Percentiles rank a stretch among this genome's conserved stretches.
These are phyloP conservation scores for Trichoderma asperellum DNA, from an alignment of 2,329 filamentous ascomycete species.

Conservation along the genomic window DNA sequence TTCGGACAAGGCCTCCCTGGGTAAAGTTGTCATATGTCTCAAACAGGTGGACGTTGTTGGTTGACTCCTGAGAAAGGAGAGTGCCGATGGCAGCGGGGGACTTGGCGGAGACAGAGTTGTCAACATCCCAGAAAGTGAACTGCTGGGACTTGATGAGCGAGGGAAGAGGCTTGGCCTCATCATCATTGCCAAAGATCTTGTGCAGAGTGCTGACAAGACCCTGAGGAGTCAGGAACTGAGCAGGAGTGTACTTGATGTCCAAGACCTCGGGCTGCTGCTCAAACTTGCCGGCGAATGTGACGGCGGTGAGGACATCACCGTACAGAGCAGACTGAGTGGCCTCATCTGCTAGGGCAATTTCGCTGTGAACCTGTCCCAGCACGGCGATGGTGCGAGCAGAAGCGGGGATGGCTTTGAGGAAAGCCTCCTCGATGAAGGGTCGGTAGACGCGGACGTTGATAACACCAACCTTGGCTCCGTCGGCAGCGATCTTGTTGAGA, in stretches of 20 bases:
- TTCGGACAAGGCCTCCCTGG: slow-evolving; percentile 78
- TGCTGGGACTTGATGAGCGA: slow-evolving; percentile 68
- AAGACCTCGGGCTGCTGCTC: slow-evolving; percentile 65
- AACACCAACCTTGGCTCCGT: slow-evolving; percentile 79
- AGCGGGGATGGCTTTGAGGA: slow-evolving; percentile 78
- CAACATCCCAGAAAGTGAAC: slow-evolving; percentile 92
- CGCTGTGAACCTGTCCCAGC: slow-evolving; percentile 82
- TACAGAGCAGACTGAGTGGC: slow-evolving; percentile 84
- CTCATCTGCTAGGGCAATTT: slow-evolving; percentile 72
- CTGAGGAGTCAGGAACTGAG: slow-evolving; percentile 59
- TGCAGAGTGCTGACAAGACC: slow-evolving; percentile 56
- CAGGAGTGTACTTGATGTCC: slow-evolving; percentile 88
- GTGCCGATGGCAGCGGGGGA: slow-evolving; percentile 65
- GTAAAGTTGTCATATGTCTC: slow-evolving; percentile 67
- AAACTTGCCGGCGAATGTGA: slow-evolving; percentile 76
- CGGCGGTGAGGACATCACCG: slow-evolving; percentile 84
- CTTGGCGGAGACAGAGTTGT: slow-evolving; percentile 68
- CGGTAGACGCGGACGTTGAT: slow-evolving; percentile 93
- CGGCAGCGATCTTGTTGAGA: slow-evolving; percentile 69
- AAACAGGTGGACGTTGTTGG: slow-evolving; percentile 63
- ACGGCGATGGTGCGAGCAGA: slow-evolving; percentile 78
- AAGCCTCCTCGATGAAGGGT: slow-evolving; percentile 93
- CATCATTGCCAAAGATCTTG: slow-evolving; percentile 60
- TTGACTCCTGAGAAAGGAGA: slow-evolving; percentile 73
- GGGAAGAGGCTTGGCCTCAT: slow-evolving; percentile 46